Evolutionary conservation across 2,329 filamentous ascomycete species (phyloP), one percentile per base, ranked within the genome.

Genomic region (Alternaria conjuncta): DNA sequence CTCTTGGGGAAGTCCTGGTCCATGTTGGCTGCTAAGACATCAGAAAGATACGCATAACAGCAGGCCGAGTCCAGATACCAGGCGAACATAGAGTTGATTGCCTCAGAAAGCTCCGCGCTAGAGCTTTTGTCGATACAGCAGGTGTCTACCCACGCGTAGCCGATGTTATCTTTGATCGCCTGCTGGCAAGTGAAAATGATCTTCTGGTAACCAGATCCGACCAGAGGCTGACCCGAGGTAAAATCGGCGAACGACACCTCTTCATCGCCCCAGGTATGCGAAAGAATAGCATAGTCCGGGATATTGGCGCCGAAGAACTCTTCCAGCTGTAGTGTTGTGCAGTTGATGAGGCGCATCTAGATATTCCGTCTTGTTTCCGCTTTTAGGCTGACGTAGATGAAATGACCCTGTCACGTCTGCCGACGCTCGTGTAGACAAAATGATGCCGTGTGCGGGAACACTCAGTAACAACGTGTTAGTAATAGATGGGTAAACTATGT

Each of bases 81-180:
- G 15, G 18, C 21, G 12, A 60, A 55, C 50, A 60, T 60, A 3
- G 50, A 60, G 28, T 60, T 60, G 4, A 60, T 55, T 3, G 61
- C 61, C 57, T 64, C 58, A 13, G 53, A 54, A 26, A 64, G 58
- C 41, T 64, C 61, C 8, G 61, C 18, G 15, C 57, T 61, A 6
- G 53, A 57, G 2, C 43, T 43, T 23, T 64, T 64, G 43, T 64
- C 58, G 5, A 64, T 64, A 28, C 57, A 64, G 11, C 61, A 64
- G 2, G 61, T 64, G 12, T 64, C 61, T 1, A 61, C 47, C 61
- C 61, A 64, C 11, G 41, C 57, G 21, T 54, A 64, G 1, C 45
- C 3, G 8, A 64, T 4, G 9, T 13, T 13, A 3, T 63, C 21
- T 5, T 10, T 9, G 0, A 49, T 15, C 1, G 50, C 50, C 21